Evolutionary conservation across 352 stramenopile species (phyloP).

Genomic region (Phytophthora chlamydospora): DNA sequence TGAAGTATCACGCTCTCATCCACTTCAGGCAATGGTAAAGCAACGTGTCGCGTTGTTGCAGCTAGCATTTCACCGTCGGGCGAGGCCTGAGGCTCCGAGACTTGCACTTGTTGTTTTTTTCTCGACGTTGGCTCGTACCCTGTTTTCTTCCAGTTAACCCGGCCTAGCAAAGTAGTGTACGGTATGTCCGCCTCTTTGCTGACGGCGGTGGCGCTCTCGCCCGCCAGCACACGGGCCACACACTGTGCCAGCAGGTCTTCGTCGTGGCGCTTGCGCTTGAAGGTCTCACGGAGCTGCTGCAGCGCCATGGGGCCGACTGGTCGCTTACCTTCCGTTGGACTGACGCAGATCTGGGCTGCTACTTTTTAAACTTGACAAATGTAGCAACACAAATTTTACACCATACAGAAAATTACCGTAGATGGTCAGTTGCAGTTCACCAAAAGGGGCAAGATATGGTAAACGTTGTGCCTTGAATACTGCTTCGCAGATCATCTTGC

Average conservation of each 20-base stretch:
- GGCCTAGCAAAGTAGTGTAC: constrained; percentile 26
- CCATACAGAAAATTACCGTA: neutral
- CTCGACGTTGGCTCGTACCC: constrained; percentile 16
- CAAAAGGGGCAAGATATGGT: no score
- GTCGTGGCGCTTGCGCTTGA: constrained; percentile 24
- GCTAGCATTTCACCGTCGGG: no score
- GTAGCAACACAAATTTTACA: constrained; percentile 5
- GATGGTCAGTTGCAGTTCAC: no score
- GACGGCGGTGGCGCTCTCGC: constrained; percentile 19
- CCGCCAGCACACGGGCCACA: constrained; percentile 19
- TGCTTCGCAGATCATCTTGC: no score
- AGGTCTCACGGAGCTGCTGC: constrained; percentile 1
- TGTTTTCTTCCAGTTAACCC: constrained; percentile 25
- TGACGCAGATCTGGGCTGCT: neutral
- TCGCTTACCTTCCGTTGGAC: constrained; percentile 3
- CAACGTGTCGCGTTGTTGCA: neutral
- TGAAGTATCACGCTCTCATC: constrained; percentile 15
- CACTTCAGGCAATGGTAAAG: constrained; percentile 2
- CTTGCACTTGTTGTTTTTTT: constrained; percentile 10
- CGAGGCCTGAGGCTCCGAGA: neutral
- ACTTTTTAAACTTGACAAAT: neutral
- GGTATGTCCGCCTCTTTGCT: constrained; percentile 18
- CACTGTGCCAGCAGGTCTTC: constrained; percentile 23
- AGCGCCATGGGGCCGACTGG: constrained; percentile 9
- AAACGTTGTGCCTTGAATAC: no score